Percentiles rank a stretch among this genome's conserved stretches.
These are phyloP conservation scores for Pneumocystis oryctolagi DNA, from an alignment of 1,139 yeast genomes.

Conservation along the genomic window DNA sequence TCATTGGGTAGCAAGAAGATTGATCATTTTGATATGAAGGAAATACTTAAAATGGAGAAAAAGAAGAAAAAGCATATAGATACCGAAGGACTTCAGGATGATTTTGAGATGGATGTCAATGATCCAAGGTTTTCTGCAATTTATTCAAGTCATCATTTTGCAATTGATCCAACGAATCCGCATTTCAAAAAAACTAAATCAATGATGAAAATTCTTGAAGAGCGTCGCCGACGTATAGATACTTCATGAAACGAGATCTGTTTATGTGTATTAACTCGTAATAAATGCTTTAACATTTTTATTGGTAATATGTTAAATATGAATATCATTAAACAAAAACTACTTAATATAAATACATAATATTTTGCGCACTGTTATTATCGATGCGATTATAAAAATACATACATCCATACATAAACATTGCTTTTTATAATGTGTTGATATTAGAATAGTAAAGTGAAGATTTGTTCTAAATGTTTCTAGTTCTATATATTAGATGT, in stretches of 20 bases:
- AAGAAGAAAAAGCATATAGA: constrained; percentile 41
- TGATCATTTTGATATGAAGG: constrained; percentile 62
- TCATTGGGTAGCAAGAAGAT: constrained; percentile 26
- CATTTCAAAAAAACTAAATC: constrained; percentile 78
- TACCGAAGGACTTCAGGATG: constrained; percentile 19
- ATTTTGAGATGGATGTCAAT: constrained; percentile 46
- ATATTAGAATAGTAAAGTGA: too few species aligned
- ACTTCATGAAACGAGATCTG: background rate
- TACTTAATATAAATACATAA: too few species aligned
- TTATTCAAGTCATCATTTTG: constrained; percentile 78
- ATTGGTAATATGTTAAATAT: too few species aligned
- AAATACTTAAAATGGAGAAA: constrained; percentile 21
- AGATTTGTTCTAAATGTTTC: too few species aligned
- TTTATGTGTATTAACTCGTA: background rate
- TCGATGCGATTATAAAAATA: too few species aligned
- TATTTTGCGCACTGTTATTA: too few species aligned
- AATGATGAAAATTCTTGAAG: constrained; percentile 49
- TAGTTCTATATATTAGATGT: too few species aligned
- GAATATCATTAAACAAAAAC: too few species aligned
- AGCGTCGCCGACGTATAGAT: constrained; percentile 9
- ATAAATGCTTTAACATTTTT: too few species aligned
- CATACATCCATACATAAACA: too few species aligned
- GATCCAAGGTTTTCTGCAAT: constrained; percentile 85
- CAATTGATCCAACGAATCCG: constrained; percentile 66
- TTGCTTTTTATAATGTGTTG: too few species aligned